These are phyloP conservation scores for Coniophora puteana DNA, from an alignment of 1,284 basidiomycete genomes.

Conservation along the genomic window DNA sequence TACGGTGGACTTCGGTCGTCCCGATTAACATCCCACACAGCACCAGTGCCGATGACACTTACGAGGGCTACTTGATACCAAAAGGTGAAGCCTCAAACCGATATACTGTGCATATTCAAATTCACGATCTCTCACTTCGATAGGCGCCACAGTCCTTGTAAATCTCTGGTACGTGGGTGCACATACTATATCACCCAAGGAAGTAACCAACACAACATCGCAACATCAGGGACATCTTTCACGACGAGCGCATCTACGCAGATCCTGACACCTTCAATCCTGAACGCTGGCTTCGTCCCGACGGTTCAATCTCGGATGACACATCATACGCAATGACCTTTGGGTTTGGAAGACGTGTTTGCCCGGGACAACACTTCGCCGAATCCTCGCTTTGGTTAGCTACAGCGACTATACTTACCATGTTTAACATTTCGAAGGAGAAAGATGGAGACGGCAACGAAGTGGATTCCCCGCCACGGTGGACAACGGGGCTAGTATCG, in stretches of 20 bases:
- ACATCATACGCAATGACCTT: slow-evolving; percentile 55
- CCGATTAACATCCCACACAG: slow-evolving; percentile 51
- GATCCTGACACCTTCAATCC: slow-evolving; percentile 32
- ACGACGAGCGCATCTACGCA: slow-evolving; percentile 34
- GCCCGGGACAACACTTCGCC: slow-evolving; percentile 48
- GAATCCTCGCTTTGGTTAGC: slow-evolving; percentile 55
- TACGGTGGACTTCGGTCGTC: slow-evolving; percentile 56
- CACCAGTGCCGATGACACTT: too few relatives aligned
- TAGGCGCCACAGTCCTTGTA: slow-evolving; percentile 52
- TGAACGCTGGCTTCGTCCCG: slow-evolving; percentile 31
- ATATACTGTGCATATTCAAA: too few relatives aligned
- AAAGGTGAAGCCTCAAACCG: too few relatives aligned
- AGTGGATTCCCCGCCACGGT: too few relatives aligned
- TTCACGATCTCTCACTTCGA: slow-evolving; percentile 4
- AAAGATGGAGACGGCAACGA: too few relatives aligned
- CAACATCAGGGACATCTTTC: slow-evolving; percentile 44
- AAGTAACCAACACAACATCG: slow-evolving; percentile 18
- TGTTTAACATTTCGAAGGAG: slow-evolving; percentile 37
- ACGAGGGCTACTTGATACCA: too few relatives aligned
- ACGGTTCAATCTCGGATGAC: slow-evolving; percentile 36
- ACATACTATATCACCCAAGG: slow-evolving; percentile 22
- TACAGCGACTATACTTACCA: slow-evolving; percentile 49
- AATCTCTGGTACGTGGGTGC: slow-evolving; percentile 50
- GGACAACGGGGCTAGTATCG: too few relatives aligned
- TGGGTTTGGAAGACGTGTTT: slow-evolving; percentile 52